Evolutionary conservation across 1,284 basidiomycete genomes (phyloP).

Genomic region (Fomes fomentarius): DNA sequence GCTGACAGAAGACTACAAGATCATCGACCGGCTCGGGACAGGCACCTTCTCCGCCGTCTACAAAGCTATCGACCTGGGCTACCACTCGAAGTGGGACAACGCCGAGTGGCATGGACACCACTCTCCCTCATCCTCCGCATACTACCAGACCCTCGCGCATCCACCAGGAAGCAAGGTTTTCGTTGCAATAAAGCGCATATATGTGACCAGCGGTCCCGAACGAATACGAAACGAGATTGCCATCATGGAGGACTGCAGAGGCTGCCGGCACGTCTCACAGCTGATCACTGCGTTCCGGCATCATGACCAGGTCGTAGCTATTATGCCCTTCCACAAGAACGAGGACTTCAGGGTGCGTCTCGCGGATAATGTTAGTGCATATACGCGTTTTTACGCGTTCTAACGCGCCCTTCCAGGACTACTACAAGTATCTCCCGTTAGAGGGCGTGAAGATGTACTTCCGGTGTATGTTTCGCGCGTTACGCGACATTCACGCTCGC

Average conservation of each 20-base stretch:
- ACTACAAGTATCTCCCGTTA: slow-evolving; percentile 73
- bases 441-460: slow-evolving; percentile 86
- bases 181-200: slow-evolving; percentile 96
- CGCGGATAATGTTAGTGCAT: background rate
- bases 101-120: slow-evolving; percentile 75
- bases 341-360: slow-evolving; percentile 87
- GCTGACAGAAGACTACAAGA: slow-evolving; percentile 72
- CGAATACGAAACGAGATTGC: slow-evolving; percentile 93
- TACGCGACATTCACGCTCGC: slow-evolving; percentile 89
- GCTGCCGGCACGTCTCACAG: slow-evolving; percentile 86
- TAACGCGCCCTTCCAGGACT: slow-evolving; percentile 57
- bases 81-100: slow-evolving; percentile 84
- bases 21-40: slow-evolving; percentile 93
- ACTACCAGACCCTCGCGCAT: slow-evolving; percentile 56
- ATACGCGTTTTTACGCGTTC: slow-evolving; percentile 1
- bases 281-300: slow-evolving; percentile 94
- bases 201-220: slow-evolving; percentile 93
- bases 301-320: slow-evolving; percentile 90
- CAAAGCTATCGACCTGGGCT: slow-evolving; percentile 87
- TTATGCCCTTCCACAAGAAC: slow-evolving; percentile 94
- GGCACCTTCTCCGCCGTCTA: slow-evolving; percentile 99
- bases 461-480: slow-evolving; percentile 87
- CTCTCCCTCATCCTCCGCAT: slow-evolving; percentile 58
- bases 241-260: slow-evolving; percentile 87
- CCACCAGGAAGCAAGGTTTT: slow-evolving; percentile 60